Conservation (phyloP, 768 basidiomycete genomes). For the Leccinum boreale region DNA sequence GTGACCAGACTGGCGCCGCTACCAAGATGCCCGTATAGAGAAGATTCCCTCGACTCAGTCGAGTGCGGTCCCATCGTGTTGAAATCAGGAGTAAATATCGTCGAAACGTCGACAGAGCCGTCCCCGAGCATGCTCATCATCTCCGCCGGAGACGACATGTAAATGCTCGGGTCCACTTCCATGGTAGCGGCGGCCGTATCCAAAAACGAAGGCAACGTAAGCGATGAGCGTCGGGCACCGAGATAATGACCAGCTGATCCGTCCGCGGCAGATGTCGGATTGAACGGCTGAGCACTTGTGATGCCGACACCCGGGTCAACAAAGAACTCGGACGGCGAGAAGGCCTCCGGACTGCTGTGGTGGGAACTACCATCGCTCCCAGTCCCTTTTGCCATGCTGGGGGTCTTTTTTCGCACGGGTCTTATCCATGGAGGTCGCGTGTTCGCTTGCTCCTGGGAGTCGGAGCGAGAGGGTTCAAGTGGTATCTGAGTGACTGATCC, state of each 20-base stretch:
- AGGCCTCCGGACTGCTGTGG: conserved; percentile 58
- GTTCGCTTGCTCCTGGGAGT: conserved; percentile 44
- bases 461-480: conserved; percentile 62
- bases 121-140: conserved; percentile 62
- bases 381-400: conserved; percentile 43
- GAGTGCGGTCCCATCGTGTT: conserved; percentile 22
- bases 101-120: conserved; percentile 32
- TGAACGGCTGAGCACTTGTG: conserved; percentile 28
- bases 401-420: conserved; percentile 77
- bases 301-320: conserved; percentile 37
- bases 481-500: conserved; percentile 78
- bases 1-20: conserved; percentile 23
- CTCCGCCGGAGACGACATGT: conserved; percentile 53
- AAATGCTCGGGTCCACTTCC: conserved; percentile 50
- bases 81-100: conserved; percentile 33
- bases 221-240: conserved; percentile 22
- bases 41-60: conserved; percentile 23
- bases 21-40: conserved; percentile 26
- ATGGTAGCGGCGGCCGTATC: conserved; percentile 29
- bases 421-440: conserved; percentile 83
- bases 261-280: conserved; percentile 17
- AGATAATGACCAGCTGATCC: conserved; percentile 23
- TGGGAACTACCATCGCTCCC: conserved; percentile 45
- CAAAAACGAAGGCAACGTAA: conserved; percentile 26
- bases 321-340: conserved; percentile 64